phyloP scores from a whole-genome alignment of 768 basidiomycete species.

The Tricholoma hemisulphureum region DNA sequence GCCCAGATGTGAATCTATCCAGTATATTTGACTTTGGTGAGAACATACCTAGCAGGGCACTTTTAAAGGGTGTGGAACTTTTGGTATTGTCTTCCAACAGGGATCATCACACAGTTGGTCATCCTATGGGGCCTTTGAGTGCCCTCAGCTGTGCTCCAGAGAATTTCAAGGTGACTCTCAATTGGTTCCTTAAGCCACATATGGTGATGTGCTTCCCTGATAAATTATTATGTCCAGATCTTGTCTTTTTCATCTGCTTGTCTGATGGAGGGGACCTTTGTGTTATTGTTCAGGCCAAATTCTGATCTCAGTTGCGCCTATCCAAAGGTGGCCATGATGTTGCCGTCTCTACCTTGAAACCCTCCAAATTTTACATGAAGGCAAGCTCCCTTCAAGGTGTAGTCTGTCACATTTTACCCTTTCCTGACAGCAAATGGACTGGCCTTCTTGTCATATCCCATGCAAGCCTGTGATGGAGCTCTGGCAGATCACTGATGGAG shows the following conservation, averaged over 20 bases:
- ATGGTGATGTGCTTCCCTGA: neutral
- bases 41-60: neutral
- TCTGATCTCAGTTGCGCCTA: neutral
- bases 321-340: neutral
- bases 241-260: neutral
- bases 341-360: neutral
- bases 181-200: neutral
- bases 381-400: neutral
- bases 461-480: no score
- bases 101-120: neutral
- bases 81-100: neutral
- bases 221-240: neutral
- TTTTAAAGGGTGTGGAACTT: neutral
- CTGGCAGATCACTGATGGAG: no score
- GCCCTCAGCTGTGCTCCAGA: neutral
- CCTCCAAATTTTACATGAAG: neutral
- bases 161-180: neutral
- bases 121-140: neutral
- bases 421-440: neutral
- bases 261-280: neutral
- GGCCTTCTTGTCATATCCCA: no score
- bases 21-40: neutral
- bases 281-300: neutral
- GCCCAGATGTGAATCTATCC: neutral
- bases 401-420: neutral